phyloP scores from a whole-genome alignment of 345 rosid species.

The Geranium rotundifolium region DNA sequence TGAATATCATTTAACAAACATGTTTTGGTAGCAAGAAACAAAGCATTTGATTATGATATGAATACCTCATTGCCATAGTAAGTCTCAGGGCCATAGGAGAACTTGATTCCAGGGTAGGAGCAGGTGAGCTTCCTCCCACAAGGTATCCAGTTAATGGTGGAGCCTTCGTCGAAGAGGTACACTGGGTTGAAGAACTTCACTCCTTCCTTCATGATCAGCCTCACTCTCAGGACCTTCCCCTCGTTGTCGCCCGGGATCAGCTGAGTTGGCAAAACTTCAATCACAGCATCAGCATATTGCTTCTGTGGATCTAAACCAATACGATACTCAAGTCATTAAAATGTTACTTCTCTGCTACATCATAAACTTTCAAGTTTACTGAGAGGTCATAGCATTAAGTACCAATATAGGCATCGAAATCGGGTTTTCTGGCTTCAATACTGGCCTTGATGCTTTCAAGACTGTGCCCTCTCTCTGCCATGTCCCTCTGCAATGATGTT shows the following conservation, averaged over 20 bases:
- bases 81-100: slow-evolving; percentile 64
- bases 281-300: slow-evolving; percentile 89
- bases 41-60: background rate
- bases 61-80: slow-evolving; percentile 79
- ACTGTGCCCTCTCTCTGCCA: slow-evolving; percentile 99
- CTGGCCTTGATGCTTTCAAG: slow-evolving; percentile 97
- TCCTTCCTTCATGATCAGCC: slow-evolving; percentile 90
- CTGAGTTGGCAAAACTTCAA: slow-evolving; percentile 83
- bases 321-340: background rate
- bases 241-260: slow-evolving; percentile 85
- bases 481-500: slow-evolving; percentile 59
- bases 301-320: slow-evolving; percentile 64
- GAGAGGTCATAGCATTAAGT: slow-evolving; percentile 2
- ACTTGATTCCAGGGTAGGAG: slow-evolving; percentile 96
- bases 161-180: slow-evolving; percentile 92
- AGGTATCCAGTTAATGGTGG: slow-evolving; percentile 83
- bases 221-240: slow-evolving; percentile 89
- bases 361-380: background rate
- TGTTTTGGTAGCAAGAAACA: background rate
- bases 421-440: slow-evolving; percentile 92
- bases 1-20: no score
- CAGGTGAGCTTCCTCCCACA: slow-evolving; percentile 96
- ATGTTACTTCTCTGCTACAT: no score
- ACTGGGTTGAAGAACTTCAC: slow-evolving; percentile 76
- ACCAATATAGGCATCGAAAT: slow-evolving; percentile 93